Base-by-base conservation (phyloP, 108 stramenopile species). In the Licmophora abbreviata region DNA sequence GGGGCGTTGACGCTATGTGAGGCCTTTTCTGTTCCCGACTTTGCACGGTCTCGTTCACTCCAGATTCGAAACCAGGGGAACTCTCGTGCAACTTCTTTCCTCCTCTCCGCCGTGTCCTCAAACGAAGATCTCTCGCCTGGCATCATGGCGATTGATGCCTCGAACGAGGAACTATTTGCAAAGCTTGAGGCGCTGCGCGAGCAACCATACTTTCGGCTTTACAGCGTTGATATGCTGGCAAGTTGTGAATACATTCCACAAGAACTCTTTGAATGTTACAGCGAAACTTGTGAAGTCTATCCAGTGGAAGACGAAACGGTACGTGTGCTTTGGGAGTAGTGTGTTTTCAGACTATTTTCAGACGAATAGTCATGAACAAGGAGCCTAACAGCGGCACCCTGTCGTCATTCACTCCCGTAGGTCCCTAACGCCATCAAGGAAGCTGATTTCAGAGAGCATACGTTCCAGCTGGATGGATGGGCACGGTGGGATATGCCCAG, bases 231-330 rank as follows among this genome's bases (percentile, higher is more conserved):
- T 64, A 88, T 94, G 66, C 70, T 94, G 8, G 88, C 81, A 0
- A 80, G 74, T 21, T 94, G 93, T 67, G 88, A 90, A 54, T 94
- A 90, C 71, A 62, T 94, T 41, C 87, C 87, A 30, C 87, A 93
- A 54, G 87, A 89, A 35, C 62, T 93, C 5, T 78, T 77, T 36
- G 92, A 93, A 49, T 93, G 92, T 46, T 88, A 86, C 73, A 74
- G 65, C 1, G 81, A 87, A 52, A 77, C 72, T n/a, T 93, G 92
- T 56, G 92, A 93, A 54, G 81, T 93, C 25, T 88, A 87, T 54
- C 92, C 92, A 9, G 79, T 87, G 15, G 92, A 89, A 40, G 92
- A 93, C 49, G 87, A 78, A 9, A 70, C 81, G 56, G 83, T 81
- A 68, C 35, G 75, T 5, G 29, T 42, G 31, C 51, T 28, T 15